A percentile compares a stretch with the other conserved stretches of the same genome.
Evolutionary conservation across 305 asterid genomes (phyloP).

Genomic region (Andrographis paniculata): DNA sequence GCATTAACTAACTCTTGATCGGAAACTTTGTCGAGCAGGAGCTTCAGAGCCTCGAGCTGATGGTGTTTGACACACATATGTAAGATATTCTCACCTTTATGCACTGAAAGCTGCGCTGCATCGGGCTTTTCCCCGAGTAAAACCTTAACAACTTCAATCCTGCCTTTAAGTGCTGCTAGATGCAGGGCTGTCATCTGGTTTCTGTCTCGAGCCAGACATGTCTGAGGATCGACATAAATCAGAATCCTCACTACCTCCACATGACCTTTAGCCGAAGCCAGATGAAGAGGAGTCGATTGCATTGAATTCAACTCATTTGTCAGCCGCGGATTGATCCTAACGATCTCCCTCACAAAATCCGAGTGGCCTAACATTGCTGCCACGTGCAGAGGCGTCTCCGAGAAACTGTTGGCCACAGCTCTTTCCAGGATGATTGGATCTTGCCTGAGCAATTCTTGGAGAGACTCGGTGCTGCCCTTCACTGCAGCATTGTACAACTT

Average conservation of each 20-base stretch:
- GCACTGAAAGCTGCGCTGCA: conserved; percentile 29
- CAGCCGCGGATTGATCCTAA: conserved; percentile 19
- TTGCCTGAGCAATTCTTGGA: too few relatives aligned
- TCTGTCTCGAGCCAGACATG: conserved; percentile 27
- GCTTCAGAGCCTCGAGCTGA: conserved; percentile 26
- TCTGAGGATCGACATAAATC: conserved; percentile 19
- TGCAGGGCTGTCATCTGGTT: conserved; percentile 44
- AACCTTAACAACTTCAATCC: conserved; percentile 14
- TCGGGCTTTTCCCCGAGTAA: conserved; percentile 10
- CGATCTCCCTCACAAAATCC: conserved; percentile 21
- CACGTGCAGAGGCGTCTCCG: conserved; percentile 38
- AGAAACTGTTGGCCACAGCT: too few relatives aligned
- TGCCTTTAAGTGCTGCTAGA: conserved; percentile 42
- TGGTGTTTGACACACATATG: conserved; percentile 34
- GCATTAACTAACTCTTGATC: conserved; percentile 18
- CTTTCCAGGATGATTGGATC: too few relatives aligned
- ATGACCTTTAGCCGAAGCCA: conserved; percentile 28
- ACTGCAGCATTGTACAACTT: too few relatives aligned
- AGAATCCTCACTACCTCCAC: conserved; percentile 16
- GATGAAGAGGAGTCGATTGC: conserved; percentile 29
- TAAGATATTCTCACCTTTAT: conserved; percentile 20
- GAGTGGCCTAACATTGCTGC: conserved; percentile 27
- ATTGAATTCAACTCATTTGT: conserved; percentile 24
- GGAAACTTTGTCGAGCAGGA: conserved; percentile 12
- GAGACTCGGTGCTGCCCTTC: too few relatives aligned